A percentile compares a stretch with the other conserved stretches of the same genome.
phyloP scores from a whole-genome alignment of 345 rosid species.

The Pistacia vera region DNA sequence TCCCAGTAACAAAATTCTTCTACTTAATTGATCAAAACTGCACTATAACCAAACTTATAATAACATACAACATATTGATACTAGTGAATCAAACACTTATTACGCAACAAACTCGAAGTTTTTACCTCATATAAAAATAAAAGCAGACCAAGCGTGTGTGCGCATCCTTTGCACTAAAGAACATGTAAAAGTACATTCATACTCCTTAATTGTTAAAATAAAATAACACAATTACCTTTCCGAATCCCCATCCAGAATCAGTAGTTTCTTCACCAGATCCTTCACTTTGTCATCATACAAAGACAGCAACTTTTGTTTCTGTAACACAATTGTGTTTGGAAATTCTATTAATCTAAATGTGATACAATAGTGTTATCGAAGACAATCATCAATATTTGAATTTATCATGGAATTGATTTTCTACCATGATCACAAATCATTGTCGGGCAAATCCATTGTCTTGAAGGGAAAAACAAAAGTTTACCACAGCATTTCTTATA shows the following conservation, averaged over 20 bases:
- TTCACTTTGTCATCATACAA: conserved; percentile 71
- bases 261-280: conserved; percentile 73
- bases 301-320: conserved; percentile 67
- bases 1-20: not conserved
- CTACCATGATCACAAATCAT: not conserved
- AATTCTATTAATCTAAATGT: conserved; percentile 2
- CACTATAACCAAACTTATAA: not conserved
- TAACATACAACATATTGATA: not conserved
- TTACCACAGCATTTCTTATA: conserved; percentile 1
- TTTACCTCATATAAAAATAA: not conserved
- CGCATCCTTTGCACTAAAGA: not conserved
- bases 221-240: conserved; percentile 44
- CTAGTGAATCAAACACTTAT: not conserved
- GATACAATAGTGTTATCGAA: not conserved
- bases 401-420: not conserved
- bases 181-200: not conserved
- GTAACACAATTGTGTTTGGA: conserved; percentile 32
- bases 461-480: not conserved
- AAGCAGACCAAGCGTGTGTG: not conserved
- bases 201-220: not conserved
- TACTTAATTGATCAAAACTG: not conserved
- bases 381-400: not conserved
- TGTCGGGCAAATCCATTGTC: not conserved
- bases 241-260: conserved; percentile 62
- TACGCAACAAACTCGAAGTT: not conserved